Conservation (phyloP, 768 basidiomycete species). For the Mycena kentingensis region DNA sequence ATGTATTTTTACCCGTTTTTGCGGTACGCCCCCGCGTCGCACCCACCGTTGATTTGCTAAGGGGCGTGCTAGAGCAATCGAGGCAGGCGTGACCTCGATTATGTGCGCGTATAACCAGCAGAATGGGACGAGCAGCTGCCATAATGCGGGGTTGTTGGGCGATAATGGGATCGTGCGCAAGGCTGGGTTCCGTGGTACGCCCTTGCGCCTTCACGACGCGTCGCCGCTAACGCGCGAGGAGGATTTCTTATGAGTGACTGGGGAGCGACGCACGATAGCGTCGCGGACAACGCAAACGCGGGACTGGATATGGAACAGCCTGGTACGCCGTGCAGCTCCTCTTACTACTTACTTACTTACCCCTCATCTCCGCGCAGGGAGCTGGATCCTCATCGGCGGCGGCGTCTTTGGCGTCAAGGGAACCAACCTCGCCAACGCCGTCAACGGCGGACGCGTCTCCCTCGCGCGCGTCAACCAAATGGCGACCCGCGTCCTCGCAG, state of each 20-base stretch:
- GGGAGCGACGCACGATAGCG: conserved; percentile 26
- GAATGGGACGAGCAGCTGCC: conserved; percentile 48
- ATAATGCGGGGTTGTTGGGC: conserved; percentile 39
- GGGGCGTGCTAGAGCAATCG: too few relatives aligned
- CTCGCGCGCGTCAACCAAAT: conserved; percentile 32
- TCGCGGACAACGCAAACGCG: conserved; percentile 25
- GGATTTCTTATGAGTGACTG: too few relatives aligned
- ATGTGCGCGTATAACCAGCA: conserved; percentile 38
- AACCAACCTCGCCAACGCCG: conserved; percentile 33
- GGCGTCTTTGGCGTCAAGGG: conserved; percentile 33
- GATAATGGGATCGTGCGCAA: conserved; percentile 15
- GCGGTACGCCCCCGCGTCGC: too few relatives aligned
- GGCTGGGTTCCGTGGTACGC: conserved; percentile 22
- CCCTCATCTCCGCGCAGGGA: neutral
- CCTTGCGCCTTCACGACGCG: conserved; percentile 49
- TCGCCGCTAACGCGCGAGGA: conserved; percentile 58
- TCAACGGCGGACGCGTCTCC: conserved; percentile 38
- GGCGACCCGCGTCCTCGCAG: conserved; percentile 29
- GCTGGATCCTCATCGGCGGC: conserved; percentile 41
- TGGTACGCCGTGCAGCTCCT: conserved; percentile 43
- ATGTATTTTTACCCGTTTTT: conserved; percentile 55
- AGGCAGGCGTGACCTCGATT: conserved; percentile 37
- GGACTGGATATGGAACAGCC: conserved; percentile 28
- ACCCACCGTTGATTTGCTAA: too few relatives aligned
- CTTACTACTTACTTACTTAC: too few relatives aligned